Evolutionary conservation across 495 filamentous ascomycete species (phyloP).

Genomic region (Neurospora cerealis): DNA sequence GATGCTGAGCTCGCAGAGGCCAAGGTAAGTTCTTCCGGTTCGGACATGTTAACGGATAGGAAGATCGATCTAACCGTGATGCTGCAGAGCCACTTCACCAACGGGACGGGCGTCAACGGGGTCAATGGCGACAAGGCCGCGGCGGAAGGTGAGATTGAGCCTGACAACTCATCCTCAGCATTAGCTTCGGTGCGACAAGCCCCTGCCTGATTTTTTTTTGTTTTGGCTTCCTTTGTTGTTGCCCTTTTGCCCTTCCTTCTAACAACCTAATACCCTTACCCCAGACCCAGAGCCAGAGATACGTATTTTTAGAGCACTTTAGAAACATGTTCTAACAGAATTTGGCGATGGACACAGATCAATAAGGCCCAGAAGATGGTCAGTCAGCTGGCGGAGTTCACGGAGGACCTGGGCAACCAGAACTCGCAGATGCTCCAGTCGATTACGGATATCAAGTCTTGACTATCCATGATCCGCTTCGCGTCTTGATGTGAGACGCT

Average conservation of each 20-base stretch:
- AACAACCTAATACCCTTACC: background rate
- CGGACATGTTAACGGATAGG: background rate
- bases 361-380: slow-evolving; percentile 35
- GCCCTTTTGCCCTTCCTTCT: background rate
- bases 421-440: slow-evolving; percentile 35
- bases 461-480: background rate
- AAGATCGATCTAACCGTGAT: background rate
- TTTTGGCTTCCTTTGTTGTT: background rate
- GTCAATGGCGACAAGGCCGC: slow-evolving; percentile 16
- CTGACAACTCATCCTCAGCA: slow-evolving; percentile 44
- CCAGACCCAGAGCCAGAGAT: background rate
- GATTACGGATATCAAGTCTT: slow-evolving; percentile 22
- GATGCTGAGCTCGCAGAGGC: slow-evolving; percentile 46
- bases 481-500: background rate
- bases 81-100: slow-evolving; percentile 33
- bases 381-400: slow-evolving; percentile 35
- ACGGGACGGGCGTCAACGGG: slow-evolving; percentile 9
- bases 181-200: slow-evolving; percentile 46
- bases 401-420: slow-evolving; percentile 36
- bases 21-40: slow-evolving; percentile 26
- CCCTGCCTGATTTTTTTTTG: slow-evolving; percentile 31
- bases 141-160: slow-evolving; percentile 43
- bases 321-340: slow-evolving; percentile 10
- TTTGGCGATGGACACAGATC: slow-evolving; percentile 27
- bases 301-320: background rate